Conservation (phyloP, 148 eudicot genomes). For the Simmondsia chinensis region DNA sequence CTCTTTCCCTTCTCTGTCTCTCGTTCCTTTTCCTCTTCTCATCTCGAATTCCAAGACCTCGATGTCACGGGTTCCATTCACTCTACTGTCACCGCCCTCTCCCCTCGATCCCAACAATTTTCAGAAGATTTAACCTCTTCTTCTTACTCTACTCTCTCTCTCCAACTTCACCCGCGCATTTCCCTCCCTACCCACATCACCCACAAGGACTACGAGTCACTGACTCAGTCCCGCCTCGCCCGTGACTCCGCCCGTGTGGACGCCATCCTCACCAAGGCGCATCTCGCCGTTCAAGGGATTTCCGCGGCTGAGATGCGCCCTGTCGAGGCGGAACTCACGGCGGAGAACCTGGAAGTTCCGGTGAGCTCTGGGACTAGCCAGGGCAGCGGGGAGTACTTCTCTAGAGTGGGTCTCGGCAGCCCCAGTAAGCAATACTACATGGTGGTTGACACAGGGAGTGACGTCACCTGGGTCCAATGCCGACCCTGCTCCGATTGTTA, state of each 20-base stretch:
- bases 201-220: constrained; percentile 29
- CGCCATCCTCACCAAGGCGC: constrained; percentile 18
- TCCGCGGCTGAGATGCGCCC: constrained; percentile 26
- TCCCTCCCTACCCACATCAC: constrained; percentile 14
- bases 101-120: not conserved
- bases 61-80: constrained; percentile 43
- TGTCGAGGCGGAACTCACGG: not conserved
- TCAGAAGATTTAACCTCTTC: not conserved
- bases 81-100: constrained; percentile 27
- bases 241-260: constrained; percentile 53
- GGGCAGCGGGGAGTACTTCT: constrained; percentile 88
- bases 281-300: constrained; percentile 14
- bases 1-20: not conserved
- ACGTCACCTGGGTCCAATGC: constrained; percentile 83
- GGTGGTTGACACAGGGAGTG: constrained; percentile 78
- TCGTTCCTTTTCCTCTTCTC: not conserved
- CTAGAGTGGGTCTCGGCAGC: constrained; percentile 61
- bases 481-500: constrained; percentile 67
- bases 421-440: constrained; percentile 39
- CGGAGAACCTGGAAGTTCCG: constrained; percentile 29
- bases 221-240: constrained; percentile 49
- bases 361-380: constrained; percentile 50
- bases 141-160: not conserved
- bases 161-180: constrained; percentile 42
- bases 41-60: constrained; percentile 5